phyloP scores from a whole-genome alignment of 2,329 filamentous ascomycete species.

The Phialocephala subalpina region DNA sequence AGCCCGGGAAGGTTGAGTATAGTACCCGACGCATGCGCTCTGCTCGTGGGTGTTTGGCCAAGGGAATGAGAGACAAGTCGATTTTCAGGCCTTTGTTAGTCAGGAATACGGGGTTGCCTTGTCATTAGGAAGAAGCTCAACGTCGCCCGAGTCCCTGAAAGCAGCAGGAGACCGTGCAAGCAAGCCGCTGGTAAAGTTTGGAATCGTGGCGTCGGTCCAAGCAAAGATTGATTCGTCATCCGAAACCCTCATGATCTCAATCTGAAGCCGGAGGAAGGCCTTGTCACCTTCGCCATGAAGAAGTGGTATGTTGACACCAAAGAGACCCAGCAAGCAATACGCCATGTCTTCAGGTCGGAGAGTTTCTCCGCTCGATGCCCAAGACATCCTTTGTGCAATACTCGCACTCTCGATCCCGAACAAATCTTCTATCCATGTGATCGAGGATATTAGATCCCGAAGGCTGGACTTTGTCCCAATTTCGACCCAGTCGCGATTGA shows the following conservation, averaged over 20 bases:
- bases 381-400: conserved; percentile 18
- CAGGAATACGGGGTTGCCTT: neutral
- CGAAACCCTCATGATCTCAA: conserved; percentile 14
- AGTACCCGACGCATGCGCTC: neutral
- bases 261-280: conserved; percentile 9
- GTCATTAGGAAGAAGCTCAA: neutral
- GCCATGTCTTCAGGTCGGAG: conserved; percentile 8
- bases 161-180: neutral
- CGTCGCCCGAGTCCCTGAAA: neutral
- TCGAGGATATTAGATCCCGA: neutral
- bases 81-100: conserved; percentile 9
- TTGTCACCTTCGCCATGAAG: conserved; percentile 6
- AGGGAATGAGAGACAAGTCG: neutral
- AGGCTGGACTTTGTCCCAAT: conserved; percentile 8
- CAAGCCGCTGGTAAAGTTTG: neutral
- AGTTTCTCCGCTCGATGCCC: conserved; percentile 4
- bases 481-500: conserved; percentile 2
- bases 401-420: neutral
- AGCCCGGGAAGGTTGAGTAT: neutral
- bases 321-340: conserved; percentile 13
- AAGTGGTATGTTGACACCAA: conserved; percentile 11
- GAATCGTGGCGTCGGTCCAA: neutral
- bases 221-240: conserved; percentile 15
- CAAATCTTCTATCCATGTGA: neutral
- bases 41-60: too few relatives aligned